Percentiles rank a stretch among this genome's conserved stretches.
These are phyloP conservation scores for Lepiota venenata DNA, from an alignment of 768 basidiomycete genomes.

Conservation along the genomic window DNA sequence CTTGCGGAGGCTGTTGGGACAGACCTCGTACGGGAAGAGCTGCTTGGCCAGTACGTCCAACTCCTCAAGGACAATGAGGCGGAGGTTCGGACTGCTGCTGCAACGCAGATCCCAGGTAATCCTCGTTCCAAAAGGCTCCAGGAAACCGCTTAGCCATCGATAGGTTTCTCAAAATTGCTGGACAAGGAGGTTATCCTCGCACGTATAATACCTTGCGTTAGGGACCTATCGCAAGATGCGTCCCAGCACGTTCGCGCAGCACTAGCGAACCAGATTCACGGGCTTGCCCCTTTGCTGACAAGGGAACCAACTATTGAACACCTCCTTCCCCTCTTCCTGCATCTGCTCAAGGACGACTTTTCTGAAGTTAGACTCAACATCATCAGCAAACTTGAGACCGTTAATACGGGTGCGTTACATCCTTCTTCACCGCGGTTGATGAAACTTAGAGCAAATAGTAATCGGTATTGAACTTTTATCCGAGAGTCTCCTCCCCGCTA, in stretches of 20 bases:
- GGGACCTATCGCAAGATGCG: constrained; percentile 87
- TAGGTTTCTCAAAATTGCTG: constrained; percentile 92
- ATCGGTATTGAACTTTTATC: constrained; percentile 96
- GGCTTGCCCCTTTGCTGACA: constrained; percentile 90
- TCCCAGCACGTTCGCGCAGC: constrained; percentile 98
- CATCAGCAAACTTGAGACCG: constrained; percentile 96
- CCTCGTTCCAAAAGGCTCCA: constrained; percentile 10
- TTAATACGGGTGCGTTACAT: constrained; percentile 74
- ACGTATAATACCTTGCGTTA: constrained; percentile 91
- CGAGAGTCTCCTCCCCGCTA: constrained; percentile 94
- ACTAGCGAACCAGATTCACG: constrained; percentile 93
- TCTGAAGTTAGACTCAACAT: constrained; percentile 97
- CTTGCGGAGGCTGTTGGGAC: constrained; percentile 88
- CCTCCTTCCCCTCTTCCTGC: constrained; percentile 93
- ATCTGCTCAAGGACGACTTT: constrained; percentile 97
- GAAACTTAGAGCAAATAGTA: constrained; percentile 46
- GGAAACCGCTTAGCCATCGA: constrained; percentile 1
- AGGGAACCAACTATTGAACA: constrained; percentile 95
- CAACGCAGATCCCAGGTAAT: constrained; percentile 94
- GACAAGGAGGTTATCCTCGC: constrained; percentile 93
- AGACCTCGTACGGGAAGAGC: constrained; percentile 89
- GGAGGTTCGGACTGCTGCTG: constrained; percentile 94
- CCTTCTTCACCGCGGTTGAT: constrained; percentile 7
- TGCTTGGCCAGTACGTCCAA: constrained; percentile 90
- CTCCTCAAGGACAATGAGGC: constrained; percentile 98